Percentiles rank a stretch among this genome's conserved stretches.
These are phyloP conservation scores for Aleurites moluccanus DNA, from an alignment of 441 rosid species.

Conservation along the genomic window DNA sequence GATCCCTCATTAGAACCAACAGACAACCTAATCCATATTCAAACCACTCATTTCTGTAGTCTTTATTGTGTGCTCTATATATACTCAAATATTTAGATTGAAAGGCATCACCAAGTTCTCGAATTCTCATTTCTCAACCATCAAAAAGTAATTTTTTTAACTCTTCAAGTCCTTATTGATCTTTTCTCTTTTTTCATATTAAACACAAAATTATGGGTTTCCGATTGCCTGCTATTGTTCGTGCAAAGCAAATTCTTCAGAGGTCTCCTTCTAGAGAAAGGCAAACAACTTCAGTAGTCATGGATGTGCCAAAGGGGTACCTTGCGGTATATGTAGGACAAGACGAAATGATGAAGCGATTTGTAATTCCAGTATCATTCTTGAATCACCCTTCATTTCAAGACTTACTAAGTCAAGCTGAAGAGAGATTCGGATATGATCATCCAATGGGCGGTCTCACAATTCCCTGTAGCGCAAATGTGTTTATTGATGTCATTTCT, in stretches of 20 bases:
- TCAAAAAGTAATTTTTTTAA: not conserved
- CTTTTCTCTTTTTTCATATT: not conserved
- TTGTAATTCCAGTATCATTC: constrained; percentile 5
- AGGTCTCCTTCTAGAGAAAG: not conserved
- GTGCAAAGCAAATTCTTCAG: constrained; percentile 10
- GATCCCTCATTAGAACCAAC: not conserved
- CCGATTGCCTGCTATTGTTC: not conserved
- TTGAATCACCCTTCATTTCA: constrained; percentile 10
- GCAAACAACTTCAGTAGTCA: not conserved
- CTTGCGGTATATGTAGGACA: constrained; percentile 30
- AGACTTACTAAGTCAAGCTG: constrained; percentile 24
- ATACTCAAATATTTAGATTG: not conserved
- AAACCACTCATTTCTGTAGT: no score
- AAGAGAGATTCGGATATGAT: constrained; percentile 49
- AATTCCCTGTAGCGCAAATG: constrained; percentile 39
- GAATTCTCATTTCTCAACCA: not conserved
- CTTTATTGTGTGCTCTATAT: not conserved
- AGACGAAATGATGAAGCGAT: constrained; percentile 10
- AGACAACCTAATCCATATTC: no score
- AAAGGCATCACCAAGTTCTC: not conserved
- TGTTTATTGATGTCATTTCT: constrained; percentile 17
- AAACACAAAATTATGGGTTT: not conserved
- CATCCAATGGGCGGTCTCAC: constrained; percentile 33
- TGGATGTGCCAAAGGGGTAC: constrained; percentile 21
- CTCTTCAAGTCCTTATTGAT: not conserved